These are phyloP conservation scores for Aspergillus costaricaensis DNA, from an alignment of 2,329 filamentous ascomycete genomes.

Conservation along the genomic window DNA sequence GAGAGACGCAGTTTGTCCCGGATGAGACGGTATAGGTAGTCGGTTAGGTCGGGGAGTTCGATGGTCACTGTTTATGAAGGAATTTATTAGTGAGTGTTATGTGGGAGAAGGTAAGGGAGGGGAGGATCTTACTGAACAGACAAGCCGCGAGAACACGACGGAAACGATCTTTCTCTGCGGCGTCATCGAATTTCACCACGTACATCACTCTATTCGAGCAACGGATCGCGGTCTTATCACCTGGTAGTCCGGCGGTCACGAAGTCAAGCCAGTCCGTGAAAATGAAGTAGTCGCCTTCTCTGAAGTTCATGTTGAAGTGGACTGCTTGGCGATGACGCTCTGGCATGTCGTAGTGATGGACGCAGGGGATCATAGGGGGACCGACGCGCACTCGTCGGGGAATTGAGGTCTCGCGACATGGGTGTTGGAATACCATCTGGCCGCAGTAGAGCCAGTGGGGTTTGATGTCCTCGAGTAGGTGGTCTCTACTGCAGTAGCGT, in stretches of 20 bases:
- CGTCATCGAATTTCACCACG: constrained; percentile 27
- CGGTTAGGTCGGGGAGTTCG: constrained; percentile 27
- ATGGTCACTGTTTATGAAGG: constrained; percentile 23
- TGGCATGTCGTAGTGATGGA: constrained; percentile 32
- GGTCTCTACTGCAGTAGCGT: constrained; percentile 43
- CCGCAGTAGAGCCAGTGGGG: constrained; percentile 38
- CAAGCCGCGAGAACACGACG: constrained; percentile 36
- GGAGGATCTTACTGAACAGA: constrained; percentile 30
- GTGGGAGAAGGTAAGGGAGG: neutral
- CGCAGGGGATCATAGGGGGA: constrained; percentile 30
- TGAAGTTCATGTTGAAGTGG: constrained; percentile 28
- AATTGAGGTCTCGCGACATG: constrained; percentile 24
- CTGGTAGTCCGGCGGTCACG: constrained; percentile 13
- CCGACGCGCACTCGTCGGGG: constrained; percentile 21
- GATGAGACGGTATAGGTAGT: constrained; percentile 39
- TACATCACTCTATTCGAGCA: constrained; percentile 27
- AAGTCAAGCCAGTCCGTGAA: constrained; percentile 32
- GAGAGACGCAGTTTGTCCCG: constrained; percentile 31
- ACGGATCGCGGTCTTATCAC: constrained; percentile 14
- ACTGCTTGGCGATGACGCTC: constrained; percentile 42
- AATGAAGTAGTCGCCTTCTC: constrained; percentile 39
- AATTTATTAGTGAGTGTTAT: constrained; percentile 4
- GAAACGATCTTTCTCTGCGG: constrained; percentile 35
- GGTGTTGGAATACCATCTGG: constrained; percentile 22
- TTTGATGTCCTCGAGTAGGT: constrained; percentile 38